Evolutionary conservation across 129 eudicot species (phyloP).

Genomic region (Artemisia annua): DNA sequence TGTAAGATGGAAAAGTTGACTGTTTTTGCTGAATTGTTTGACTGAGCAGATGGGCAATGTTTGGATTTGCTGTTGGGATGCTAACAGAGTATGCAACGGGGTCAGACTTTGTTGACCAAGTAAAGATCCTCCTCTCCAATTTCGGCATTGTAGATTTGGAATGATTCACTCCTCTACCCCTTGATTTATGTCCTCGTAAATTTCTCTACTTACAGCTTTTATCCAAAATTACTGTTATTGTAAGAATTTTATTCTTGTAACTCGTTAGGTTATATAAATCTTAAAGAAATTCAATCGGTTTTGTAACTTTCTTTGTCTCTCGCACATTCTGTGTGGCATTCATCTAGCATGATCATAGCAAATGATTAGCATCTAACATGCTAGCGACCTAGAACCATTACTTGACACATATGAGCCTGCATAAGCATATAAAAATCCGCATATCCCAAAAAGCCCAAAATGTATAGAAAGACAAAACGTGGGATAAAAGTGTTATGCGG

Average conservation of each 20-base stretch:
- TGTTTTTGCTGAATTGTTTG: slow-evolving; percentile 5
- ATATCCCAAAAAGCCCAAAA: no score
- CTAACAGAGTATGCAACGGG: slow-evolving; percentile 97
- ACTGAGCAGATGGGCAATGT: slow-evolving; percentile 96
- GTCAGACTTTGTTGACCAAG: slow-evolving; percentile 94
- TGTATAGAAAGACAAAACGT: no score
- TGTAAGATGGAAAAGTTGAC: neutral
- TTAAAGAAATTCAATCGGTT: slow-evolving; percentile 21
- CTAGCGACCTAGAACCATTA: neutral
- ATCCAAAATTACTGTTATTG: slow-evolving; percentile 5
- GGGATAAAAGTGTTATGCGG: no score
- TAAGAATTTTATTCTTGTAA: slow-evolving; percentile 11
- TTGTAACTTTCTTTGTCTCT: slow-evolving; percentile 3
- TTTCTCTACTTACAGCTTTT: neutral
- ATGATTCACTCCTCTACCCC: slow-evolving; percentile 31
- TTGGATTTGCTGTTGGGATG: slow-evolving; percentile 97
- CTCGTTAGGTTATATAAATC: neutral
- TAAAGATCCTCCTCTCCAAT: slow-evolving; percentile 91
- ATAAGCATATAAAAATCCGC: no score
- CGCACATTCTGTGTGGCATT: neutral
- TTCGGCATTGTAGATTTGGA: slow-evolving; percentile 93
- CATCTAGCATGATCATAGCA: neutral
- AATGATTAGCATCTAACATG: neutral
- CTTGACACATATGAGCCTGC: neutral
- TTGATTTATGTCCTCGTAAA: neutral